phyloP scores from a whole-genome alignment of 805 yeast genomes.

The Jamesozyma gamospora region DNA sequence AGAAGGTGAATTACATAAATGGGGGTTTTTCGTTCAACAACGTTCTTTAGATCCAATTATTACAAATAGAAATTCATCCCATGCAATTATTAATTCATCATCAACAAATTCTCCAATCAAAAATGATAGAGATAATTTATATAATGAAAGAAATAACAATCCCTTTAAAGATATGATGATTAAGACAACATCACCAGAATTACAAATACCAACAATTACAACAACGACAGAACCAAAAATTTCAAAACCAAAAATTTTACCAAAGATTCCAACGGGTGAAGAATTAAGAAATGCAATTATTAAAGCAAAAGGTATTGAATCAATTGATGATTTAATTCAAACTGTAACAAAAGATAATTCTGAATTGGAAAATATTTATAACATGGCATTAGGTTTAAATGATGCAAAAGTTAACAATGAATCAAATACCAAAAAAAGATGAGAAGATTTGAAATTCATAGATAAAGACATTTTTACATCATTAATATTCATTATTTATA shows the following conservation, averaged over 20 bases:
- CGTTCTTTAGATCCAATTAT: conserved; percentile 21
- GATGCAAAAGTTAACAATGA: background rate
- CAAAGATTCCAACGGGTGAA: conserved; percentile 37
- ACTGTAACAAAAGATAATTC: conserved; percentile 50
- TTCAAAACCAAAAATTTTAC: conserved; percentile 16
- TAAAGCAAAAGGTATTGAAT: conserved; percentile 64
- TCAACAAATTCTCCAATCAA: background rate
- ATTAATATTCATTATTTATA: no score
- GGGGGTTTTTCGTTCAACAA: conserved; percentile 73
- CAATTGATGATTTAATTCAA: conserved; percentile 55
- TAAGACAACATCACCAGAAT: background rate
- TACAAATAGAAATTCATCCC: no score
- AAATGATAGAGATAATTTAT: no score
- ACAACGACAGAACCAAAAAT: background rate
- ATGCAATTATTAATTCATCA: no score
- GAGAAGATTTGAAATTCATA: no score
- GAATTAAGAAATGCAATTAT: conserved; percentile 47
- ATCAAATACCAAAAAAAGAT: no score
- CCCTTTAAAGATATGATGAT: background rate
- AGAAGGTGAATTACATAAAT: conserved; percentile 84
- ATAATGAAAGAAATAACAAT: background rate
- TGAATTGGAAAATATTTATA: conserved; percentile 42
- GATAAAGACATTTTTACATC: no score
- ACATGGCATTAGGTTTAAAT: conserved; percentile 5
- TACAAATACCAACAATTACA: background rate